phyloP scores from a whole-genome alignment of 169 alveolate species.

The Haemoproteus tartakovskyi region DNA sequence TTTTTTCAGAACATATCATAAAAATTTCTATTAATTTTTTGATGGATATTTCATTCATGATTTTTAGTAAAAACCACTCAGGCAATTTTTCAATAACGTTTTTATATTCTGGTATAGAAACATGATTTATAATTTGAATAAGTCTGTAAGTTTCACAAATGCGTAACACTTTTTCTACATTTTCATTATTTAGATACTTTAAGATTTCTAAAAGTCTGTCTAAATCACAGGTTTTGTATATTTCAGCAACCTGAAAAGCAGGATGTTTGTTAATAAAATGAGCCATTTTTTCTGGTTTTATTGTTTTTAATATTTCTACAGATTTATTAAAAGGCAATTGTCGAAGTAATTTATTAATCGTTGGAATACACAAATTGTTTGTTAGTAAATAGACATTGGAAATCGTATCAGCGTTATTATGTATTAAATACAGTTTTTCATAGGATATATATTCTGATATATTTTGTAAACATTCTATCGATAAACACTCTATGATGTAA shows the following conservation, averaged over 20 bases:
- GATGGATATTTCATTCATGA: constrained; percentile 53
- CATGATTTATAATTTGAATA: constrained; percentile 29
- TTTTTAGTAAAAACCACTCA: constrained; percentile 8
- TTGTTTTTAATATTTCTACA: constrained; percentile 10
- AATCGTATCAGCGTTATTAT: constrained; percentile 1
- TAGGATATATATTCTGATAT: constrained; percentile 14
- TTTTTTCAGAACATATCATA: constrained; percentile 9
- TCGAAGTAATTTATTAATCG: constrained; percentile 9
- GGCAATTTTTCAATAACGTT: constrained; percentile 12
- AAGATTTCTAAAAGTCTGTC: constrained; percentile 16
- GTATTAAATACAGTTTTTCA: constrained; percentile 29
- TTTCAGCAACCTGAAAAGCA: constrained; percentile 2
- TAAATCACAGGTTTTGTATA: constrained; percentile 15
- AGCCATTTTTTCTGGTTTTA: constrained; percentile 16
- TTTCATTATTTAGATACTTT: constrained; percentile 3
- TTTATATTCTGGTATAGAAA: constrained; percentile 19
- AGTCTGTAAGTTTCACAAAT: constrained; percentile 5
- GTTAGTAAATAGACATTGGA: constrained; percentile 12
- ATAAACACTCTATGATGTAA: constrained; percentile 30
- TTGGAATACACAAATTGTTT: constrained; percentile 1
- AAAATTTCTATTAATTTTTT: constrained; percentile 14
- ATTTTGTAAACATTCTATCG: constrained; percentile 14
- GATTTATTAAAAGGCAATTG: constrained; percentile 51
- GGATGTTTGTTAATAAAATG: not conserved
- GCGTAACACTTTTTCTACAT: constrained; percentile 7